phyloP scores from a whole-genome alignment of 805 yeast genomes.

The Lachancea meyersii region DNA sequence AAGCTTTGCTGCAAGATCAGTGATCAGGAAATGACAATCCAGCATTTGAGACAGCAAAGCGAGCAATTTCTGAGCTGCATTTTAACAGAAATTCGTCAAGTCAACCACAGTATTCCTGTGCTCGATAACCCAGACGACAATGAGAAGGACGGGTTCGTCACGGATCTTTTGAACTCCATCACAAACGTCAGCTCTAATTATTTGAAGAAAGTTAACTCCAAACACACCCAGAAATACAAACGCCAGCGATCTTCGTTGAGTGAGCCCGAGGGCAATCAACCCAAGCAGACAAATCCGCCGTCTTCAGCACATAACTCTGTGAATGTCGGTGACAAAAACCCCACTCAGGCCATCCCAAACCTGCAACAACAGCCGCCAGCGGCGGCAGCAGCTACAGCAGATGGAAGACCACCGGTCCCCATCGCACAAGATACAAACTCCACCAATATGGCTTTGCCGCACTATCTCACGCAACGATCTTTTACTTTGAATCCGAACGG shows the following conservation, averaged over 20 bases:
- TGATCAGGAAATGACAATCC: constrained; percentile 17
- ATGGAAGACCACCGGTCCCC: not conserved
- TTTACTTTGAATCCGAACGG: constrained; percentile 32
- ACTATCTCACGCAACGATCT: constrained; percentile 6
- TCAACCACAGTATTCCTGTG: constrained; percentile 1
- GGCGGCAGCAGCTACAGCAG: not conserved
- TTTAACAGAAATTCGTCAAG: constrained; percentile 5
- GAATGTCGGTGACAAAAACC: not conserved
- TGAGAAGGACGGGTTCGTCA: constrained; percentile 18
- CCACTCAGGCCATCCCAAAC: too few species aligned
- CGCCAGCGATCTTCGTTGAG: constrained; percentile 8
- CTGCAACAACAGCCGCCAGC: not conserved
- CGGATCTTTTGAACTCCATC: constrained; percentile 28
- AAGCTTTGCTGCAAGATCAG: constrained; percentile 22
- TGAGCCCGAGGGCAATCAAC: not conserved
- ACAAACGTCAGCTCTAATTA: constrained; percentile 27
- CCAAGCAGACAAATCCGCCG: not conserved
- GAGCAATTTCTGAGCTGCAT: constrained; percentile 2
- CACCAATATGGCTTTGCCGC: not conserved
- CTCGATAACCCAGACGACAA: constrained; percentile 6
- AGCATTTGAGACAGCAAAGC: constrained; percentile 11
- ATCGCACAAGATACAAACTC: not conserved
- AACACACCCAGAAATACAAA: constrained; percentile 7
- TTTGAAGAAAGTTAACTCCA: constrained; percentile 15
- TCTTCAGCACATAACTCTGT: not conserved